Evolutionary conservation across 805 yeast genomes (phyloP), one percentile per base, ranked within the genome.

Genomic region (Metschnikowia lachancei): DNA sequence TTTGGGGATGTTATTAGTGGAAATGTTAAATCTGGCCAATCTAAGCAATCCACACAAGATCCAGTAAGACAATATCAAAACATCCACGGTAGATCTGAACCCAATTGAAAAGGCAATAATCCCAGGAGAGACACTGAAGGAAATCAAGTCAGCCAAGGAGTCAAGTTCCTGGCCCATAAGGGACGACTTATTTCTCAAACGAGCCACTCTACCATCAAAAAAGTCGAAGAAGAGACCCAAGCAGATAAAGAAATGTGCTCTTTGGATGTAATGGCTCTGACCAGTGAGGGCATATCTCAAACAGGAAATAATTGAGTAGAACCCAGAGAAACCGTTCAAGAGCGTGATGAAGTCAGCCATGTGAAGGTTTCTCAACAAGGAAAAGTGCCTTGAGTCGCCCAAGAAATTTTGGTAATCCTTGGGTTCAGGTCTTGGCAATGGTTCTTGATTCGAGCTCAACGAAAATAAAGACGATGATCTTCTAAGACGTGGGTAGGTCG

Each of bases 81-180:
- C 86, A 63, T 94, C 99, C 13, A 83, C 62, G 0, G 95, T 85
- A 4, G 96, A 73, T 60, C 87, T 87, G 63, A 91, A 81, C 4
- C 99, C 99, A 61, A 91, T 80, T 38, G 91, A 82, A 65, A 90
- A 94, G 3, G 95, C 99, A 64, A 88, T 83, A 13, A 89, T 76
- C 49, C 97, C 96, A 2, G 99, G 99, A 1, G 96, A 91, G 29
- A 92, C 96, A 52, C 97, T 95, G 64, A 94, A 94, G 11, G 96
- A 87, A 31, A 92, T 80, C 59, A 94, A 79, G 68, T 94, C 99
- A 18, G 99, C 99, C 58, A 94, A 77, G 1, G 97, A 91, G 64
- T 94, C 99, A 59, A 94, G 79, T 70, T 94, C 99, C 68, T 94
- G 98, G 50, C 99, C 99, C 87, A 94, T 87, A 45, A 94, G 76